Conservation (phyloP, 169 alveolate species). For the Plasmodium cynomolgi region DNA sequence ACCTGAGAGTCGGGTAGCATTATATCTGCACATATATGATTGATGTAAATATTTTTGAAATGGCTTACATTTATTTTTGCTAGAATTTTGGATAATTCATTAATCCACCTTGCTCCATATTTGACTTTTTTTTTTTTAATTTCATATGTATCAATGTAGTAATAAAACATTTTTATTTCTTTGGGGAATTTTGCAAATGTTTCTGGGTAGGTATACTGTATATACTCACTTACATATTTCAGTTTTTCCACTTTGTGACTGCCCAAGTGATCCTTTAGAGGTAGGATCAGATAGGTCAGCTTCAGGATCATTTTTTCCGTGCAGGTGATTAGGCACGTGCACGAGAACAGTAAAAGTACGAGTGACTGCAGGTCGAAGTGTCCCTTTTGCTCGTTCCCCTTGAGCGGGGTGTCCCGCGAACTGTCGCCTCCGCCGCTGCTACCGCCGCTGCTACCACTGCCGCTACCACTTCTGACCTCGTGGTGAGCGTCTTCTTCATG, state of each 20-base stretch:
- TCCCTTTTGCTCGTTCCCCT: conserved; percentile 15
- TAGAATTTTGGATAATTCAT: conserved; percentile 78
- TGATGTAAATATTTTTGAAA: conserved; percentile 76
- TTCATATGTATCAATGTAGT: conserved; percentile 74
- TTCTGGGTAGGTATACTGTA: conserved; percentile 71
- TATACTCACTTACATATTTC: conserved; percentile 80
- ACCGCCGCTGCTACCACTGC: conserved; percentile 3
- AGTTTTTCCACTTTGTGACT: conserved; percentile 80
- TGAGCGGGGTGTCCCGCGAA: neutral
- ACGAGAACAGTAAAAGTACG: conserved; percentile 77
- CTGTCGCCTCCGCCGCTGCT: neutral
- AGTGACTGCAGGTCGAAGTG: conserved; percentile 81
- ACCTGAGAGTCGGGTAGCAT: conserved; percentile 77
- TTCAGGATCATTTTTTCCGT: conserved; percentile 76
- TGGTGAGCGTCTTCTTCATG: neutral
- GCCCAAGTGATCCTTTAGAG: conserved; percentile 75
- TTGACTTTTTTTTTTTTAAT: conserved; percentile 43
- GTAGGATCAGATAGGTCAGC: conserved; percentile 73
- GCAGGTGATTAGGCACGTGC: conserved; percentile 2
- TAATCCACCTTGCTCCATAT: conserved; percentile 82
- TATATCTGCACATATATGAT: conserved; percentile 82
- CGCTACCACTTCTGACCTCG: conserved; percentile 12
- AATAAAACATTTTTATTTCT: conserved; percentile 70
- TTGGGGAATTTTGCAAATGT: conserved; percentile 64
- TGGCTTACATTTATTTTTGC: conserved; percentile 76